phyloP scores from a whole-genome alignment of 306 rosid species.

The Inga oerstediana region DNA sequence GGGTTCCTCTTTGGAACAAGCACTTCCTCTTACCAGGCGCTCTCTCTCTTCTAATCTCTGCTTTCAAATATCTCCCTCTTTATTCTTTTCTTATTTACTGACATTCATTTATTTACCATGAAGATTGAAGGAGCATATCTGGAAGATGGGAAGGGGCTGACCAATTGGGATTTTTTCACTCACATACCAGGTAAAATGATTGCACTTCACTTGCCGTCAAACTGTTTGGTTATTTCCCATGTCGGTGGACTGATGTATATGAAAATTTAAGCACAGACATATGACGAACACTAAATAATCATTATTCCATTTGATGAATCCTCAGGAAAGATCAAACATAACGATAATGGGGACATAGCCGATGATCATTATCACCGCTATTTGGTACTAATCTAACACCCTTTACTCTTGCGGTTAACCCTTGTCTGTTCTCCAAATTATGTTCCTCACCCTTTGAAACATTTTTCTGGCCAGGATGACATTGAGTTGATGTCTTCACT shows the following conservation, averaged over 20 bases:
- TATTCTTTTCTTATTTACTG: neutral
- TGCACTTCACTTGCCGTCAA: neutral
- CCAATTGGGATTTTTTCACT: slow-evolving; percentile 63
- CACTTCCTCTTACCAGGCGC: slow-evolving; percentile 69
- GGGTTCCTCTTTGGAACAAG: slow-evolving; percentile 60
- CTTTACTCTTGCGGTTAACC: neutral
- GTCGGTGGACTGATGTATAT: neutral
- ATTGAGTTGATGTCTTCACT: slow-evolving; percentile 53
- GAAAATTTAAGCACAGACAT: neutral
- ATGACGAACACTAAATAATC: neutral
- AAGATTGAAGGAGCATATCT: slow-evolving; percentile 63
- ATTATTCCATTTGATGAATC: neutral
- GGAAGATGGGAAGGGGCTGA: slow-evolving; percentile 64
- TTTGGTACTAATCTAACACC: slow-evolving; percentile 35
- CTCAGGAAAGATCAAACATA: slow-evolving; percentile 50
- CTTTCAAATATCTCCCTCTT: neutral
- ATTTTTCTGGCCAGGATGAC: slow-evolving; percentile 50
- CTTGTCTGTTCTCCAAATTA: neutral
- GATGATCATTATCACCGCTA: slow-evolving; percentile 73
- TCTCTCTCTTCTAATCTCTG: neutral
- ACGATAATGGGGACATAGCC: slow-evolving; percentile 68
- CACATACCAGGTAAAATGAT: slow-evolving; percentile 52
- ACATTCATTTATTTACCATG: neutral
- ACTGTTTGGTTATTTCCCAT: neutral
- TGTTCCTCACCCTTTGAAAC: neutral